Conservation (phyloP, 2,329 filamentous ascomycete species). For the Coccinonectria pachysandricola region DNA sequence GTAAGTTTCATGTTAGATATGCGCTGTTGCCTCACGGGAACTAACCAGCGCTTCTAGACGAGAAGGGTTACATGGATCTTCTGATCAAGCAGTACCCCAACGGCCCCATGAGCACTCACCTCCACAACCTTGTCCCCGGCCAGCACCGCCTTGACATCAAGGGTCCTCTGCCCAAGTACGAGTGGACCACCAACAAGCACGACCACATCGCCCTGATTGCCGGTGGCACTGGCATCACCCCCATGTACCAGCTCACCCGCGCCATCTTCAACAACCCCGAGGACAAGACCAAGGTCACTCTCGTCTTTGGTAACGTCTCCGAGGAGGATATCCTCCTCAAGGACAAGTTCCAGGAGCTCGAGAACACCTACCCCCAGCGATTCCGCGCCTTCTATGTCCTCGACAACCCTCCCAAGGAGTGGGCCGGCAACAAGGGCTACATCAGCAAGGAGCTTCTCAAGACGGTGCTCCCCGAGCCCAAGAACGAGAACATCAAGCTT, state of each 20-base stretch:
- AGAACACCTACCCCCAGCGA: constrained; percentile 90
- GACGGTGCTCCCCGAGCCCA: constrained; percentile 87
- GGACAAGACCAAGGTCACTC: constrained; percentile 95
- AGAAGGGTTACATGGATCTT: constrained; percentile 74
- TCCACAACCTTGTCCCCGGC: constrained; percentile 73
- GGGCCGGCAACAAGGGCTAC: constrained; percentile 67
- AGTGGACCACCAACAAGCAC: constrained; percentile 87
- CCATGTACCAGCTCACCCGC: constrained; percentile 91
- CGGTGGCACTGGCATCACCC: constrained; percentile 94
- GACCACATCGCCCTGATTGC: constrained; percentile 77
- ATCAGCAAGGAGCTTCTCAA: constrained; percentile 89
- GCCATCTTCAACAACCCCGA: constrained; percentile 92
- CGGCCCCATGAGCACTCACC: constrained; percentile 83
- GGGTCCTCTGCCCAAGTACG: constrained; percentile 90
- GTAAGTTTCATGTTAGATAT: constrained; percentile 33
- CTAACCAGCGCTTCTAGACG: constrained; percentile 37
- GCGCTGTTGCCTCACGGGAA: not conserved
- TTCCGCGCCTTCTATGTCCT: constrained; percentile 94
- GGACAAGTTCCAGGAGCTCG: constrained; percentile 72
- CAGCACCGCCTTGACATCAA: constrained; percentile 86
- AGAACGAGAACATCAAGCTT: constrained; percentile 85
- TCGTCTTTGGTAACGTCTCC: constrained; percentile 82
- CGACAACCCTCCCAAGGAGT: constrained; percentile 71
- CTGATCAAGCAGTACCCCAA: constrained; percentile 85
- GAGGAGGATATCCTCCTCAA: constrained; percentile 90